Evolutionary conservation across 805 yeast genomes (phyloP).

Genomic region (Kazachstania martiniae): DNA sequence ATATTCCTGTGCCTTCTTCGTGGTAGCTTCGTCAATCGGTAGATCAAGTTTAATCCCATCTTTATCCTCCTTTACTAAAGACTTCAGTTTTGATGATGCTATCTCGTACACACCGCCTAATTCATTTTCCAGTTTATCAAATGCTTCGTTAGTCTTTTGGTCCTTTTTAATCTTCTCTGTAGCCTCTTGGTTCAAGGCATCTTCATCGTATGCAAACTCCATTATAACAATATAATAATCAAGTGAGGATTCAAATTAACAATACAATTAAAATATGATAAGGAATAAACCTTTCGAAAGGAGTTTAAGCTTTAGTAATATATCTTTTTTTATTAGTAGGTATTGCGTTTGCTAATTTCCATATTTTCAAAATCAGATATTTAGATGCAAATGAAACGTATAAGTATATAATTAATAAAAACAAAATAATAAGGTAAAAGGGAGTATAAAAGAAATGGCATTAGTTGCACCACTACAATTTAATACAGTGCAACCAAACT

Average conservation of each 20-base stretch:
- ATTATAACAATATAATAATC: conserved; percentile 4
- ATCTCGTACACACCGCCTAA: conserved; percentile 30
- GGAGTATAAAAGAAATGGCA: no score
- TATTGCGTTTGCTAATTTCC: no score
- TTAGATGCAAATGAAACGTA: no score
- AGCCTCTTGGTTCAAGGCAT: conserved; percentile 10
- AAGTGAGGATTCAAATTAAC: neutral
- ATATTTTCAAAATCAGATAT: no score
- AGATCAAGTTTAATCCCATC: conserved; percentile 21
- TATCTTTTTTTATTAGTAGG: no score
- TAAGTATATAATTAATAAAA: no score
- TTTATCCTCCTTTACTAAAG: conserved; percentile 11
- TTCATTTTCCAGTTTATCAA: conserved; percentile 41
- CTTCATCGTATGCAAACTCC: conserved; percentile 25
- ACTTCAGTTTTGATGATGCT: conserved; percentile 15
- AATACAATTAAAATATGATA: no score
- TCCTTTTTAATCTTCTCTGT: conserved; percentile 14
- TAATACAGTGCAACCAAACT: conserved; percentile 52
- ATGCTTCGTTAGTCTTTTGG: conserved; percentile 42
- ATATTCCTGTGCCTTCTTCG: conserved; percentile 43
- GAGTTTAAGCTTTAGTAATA: no score
- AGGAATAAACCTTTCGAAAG: no score
- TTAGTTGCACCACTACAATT: conserved; percentile 71
- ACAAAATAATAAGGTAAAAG: no score
- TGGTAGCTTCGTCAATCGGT: conserved; percentile 14